A percentile compares a stretch with the other conserved stretches of the same genome.
phyloP scores from a whole-genome alignment of 306 rosid species.

The Prunus mongolica region DNA sequence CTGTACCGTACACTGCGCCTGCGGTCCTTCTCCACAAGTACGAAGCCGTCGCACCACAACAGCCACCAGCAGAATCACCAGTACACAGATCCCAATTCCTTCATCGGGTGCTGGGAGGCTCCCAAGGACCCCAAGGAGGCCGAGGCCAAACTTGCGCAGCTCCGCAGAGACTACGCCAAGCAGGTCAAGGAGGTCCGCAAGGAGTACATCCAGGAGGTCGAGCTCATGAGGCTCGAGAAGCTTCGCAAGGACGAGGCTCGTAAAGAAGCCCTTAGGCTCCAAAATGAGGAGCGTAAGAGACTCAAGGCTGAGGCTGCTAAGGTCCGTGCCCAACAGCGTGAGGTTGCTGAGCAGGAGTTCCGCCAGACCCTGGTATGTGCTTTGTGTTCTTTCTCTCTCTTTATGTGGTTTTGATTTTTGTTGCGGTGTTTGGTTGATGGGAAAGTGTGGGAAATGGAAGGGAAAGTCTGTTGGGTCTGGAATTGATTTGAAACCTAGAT shows the following conservation, averaged over 20 bases:
- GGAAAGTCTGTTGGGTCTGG: neutral
- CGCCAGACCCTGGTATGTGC: slow-evolving; percentile 59
- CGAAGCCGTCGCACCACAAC: neutral
- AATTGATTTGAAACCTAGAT: neutral
- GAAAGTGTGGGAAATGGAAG: neutral
- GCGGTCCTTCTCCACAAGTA: neutral
- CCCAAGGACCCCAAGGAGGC: slow-evolving; percentile 71
- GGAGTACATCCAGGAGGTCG: slow-evolving; percentile 62
- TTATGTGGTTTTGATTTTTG: neutral
- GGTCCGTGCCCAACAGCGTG: slow-evolving; percentile 64
- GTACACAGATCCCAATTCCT: slow-evolving; percentile 8
- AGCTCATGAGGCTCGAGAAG: slow-evolving; percentile 57
- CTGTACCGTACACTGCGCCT: neutral
- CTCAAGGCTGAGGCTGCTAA: slow-evolving; percentile 66
- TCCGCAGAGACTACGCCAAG: slow-evolving; percentile 74
- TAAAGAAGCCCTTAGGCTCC: slow-evolving; percentile 58
- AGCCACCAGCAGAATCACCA: neutral
- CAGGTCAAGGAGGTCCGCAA: slow-evolving; percentile 69
- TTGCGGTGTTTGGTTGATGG: slow-evolving; percentile 2
- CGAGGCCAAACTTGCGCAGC: slow-evolving; percentile 51
- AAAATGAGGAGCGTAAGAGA: slow-evolving; percentile 66
- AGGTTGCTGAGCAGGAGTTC: slow-evolving; percentile 57
- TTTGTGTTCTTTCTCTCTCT: neutral
- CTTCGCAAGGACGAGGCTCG: slow-evolving; percentile 65
- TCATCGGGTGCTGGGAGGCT: slow-evolving; percentile 68